Conservation (phyloP, 2,329 filamentous ascomycete species). For the Didymella pomorum region DNA sequence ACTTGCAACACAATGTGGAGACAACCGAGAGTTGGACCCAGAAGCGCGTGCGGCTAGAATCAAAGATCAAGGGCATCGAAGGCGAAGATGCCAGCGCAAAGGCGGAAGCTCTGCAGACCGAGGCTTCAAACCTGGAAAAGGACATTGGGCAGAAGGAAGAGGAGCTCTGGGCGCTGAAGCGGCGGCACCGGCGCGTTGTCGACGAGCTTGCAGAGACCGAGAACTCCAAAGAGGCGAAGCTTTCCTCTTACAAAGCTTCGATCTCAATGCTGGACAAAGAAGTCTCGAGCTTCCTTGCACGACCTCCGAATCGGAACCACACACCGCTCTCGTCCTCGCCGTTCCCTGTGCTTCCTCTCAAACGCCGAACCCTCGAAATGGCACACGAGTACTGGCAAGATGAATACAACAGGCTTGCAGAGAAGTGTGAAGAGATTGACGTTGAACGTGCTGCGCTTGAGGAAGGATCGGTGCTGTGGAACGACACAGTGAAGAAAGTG, state of each 20-base stretch:
- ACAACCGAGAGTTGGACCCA: conserved; percentile 66
- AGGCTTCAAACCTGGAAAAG: conserved; percentile 62
- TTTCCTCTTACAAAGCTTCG: conserved; percentile 75
- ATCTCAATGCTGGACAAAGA: conserved; percentile 71
- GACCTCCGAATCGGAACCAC: conserved; percentile 58
- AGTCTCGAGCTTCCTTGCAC: conserved; percentile 65
- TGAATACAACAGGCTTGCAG: conserved; percentile 65
- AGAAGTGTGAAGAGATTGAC: conserved; percentile 64
- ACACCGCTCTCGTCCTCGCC: conserved; percentile 47
- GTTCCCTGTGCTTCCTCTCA: conserved; percentile 68
- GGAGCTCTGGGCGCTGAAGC: conserved; percentile 67
- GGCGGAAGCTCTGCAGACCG: conserved; percentile 59
- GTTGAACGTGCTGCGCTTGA: conserved; percentile 71
- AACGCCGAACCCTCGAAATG: conserved; percentile 73
- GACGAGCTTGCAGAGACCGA: conserved; percentile 68
- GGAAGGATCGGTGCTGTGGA: conserved; percentile 73
- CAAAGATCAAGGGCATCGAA: conserved; percentile 65
- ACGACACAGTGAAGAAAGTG: conserved; percentile 66
- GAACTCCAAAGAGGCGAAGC: conserved; percentile 72
- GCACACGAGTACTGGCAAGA: conserved; percentile 74
- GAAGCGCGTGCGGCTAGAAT: conserved; percentile 64
- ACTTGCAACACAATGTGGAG: conserved; percentile 65
- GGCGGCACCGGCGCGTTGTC: conserved; percentile 66
- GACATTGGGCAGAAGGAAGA: conserved; percentile 73
- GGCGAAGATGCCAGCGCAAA: conserved; percentile 65